Conservation (phyloP, 2,329 filamentous ascomycete species). For the Fusarium protoensiforme region DNA sequence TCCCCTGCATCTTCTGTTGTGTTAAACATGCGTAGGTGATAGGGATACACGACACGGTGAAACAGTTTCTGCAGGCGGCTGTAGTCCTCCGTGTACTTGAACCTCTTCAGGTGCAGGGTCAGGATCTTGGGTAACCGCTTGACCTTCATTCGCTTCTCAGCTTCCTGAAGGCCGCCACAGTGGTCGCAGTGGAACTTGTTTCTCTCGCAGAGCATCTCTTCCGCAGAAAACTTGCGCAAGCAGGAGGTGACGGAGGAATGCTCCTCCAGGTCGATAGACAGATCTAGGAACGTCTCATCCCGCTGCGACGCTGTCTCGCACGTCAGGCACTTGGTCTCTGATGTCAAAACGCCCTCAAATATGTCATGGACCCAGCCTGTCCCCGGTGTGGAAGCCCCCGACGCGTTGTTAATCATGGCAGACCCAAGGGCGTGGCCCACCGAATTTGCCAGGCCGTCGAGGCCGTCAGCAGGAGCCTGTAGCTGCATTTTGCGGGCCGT, state of each 20-base stretch:
- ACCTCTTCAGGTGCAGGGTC: conserved; percentile 93
- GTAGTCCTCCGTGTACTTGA: conserved; percentile 98
- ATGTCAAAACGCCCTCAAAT: conserved; percentile 94
- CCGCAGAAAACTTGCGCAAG: conserved; percentile 93
- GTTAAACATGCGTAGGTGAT: conserved; percentile 95
- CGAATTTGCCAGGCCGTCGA: conserved; percentile 61
- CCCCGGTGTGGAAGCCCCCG: conserved; percentile 66
- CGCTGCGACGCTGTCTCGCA: conserved; percentile 96
- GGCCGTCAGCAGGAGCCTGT: conserved; percentile 39
- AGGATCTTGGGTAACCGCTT: conserved; percentile 92
- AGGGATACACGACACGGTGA: conserved; percentile 96
- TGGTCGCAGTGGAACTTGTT: conserved; percentile 99
- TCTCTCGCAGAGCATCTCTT: conserved; percentile 97
- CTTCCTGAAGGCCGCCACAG: conserved; percentile 95
- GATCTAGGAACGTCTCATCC: conserved; percentile 94
- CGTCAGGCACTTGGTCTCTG: conserved; percentile 94
- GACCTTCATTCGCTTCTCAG: conserved; percentile 99
- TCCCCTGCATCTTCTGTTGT: conserved; percentile 96
- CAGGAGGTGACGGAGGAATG: conserved; percentile 97
- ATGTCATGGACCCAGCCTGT: conserved; percentile 96
- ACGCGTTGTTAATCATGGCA: conserved; percentile 49
- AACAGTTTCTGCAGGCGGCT: conserved; percentile 95
- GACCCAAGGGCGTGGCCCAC: conserved; percentile 55
- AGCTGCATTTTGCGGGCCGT: conserved; percentile 74
- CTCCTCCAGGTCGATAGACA: conserved; percentile 95